Conservation (phyloP, 1,139 yeast genomes). For the Oligophagozyma castellii region DNA sequence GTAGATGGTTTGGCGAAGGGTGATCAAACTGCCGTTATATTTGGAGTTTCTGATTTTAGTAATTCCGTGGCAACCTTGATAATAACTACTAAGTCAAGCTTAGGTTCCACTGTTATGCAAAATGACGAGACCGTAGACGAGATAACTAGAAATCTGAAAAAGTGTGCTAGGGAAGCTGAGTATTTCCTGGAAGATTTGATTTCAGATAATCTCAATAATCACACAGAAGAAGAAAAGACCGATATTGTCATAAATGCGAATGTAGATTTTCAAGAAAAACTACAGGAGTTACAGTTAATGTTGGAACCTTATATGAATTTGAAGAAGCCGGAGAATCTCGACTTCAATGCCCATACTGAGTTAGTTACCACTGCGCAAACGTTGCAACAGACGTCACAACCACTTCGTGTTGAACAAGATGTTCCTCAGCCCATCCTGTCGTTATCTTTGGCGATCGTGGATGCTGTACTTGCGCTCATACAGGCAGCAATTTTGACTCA, state of each 20-base stretch:
- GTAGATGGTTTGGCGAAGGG: conserved; percentile 61
- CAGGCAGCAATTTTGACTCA: conserved; percentile 74
- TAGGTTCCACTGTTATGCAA: neutral
- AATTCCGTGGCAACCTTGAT: conserved; percentile 46
- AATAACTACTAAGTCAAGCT: conserved; percentile 21
- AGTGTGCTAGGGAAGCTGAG: conserved; percentile 49
- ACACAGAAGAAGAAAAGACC: conserved; percentile 47
- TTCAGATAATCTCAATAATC: conserved; percentile 35
- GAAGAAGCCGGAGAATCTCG: conserved; percentile 19
- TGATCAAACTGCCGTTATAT: conserved; percentile 55
- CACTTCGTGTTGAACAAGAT: conserved; percentile 51
- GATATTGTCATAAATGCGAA: conserved; percentile 69
- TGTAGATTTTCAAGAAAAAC: conserved; percentile 54
- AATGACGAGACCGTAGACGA: conserved; percentile 27
- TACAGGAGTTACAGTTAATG: conserved; percentile 41
- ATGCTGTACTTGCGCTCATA: conserved; percentile 62
- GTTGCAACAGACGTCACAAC: conserved; percentile 51
- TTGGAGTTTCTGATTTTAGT: conserved; percentile 54
- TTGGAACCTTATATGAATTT: conserved; percentile 17
- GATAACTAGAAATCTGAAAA: conserved; percentile 37
- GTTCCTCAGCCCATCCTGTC: conserved; percentile 66
- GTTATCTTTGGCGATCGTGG: conserved; percentile 72
- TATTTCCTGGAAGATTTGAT: conserved; percentile 47
- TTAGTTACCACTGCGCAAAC: conserved; percentile 43
- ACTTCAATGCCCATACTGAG: conserved; percentile 31